A percentile compares a stretch with the other conserved stretches of the same genome.
Evolutionary conservation across 495 filamentous ascomycete genomes (phyloP).

Genomic region (Trypethelium eluteriae): DNA sequence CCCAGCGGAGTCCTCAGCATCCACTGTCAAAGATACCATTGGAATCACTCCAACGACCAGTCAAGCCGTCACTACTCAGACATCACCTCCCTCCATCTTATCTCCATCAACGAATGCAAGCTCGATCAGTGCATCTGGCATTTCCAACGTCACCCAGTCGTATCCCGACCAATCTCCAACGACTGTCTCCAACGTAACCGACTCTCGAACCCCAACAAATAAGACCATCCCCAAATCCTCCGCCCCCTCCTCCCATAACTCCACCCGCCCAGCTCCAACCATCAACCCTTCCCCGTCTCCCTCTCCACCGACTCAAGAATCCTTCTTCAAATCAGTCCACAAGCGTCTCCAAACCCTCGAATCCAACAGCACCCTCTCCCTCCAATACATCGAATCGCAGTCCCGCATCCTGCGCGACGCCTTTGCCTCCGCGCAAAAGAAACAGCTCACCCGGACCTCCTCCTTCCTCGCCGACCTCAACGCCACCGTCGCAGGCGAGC

Average conservation of each 20-base stretch:
- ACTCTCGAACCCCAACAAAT: constrained; percentile 24
- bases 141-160: neutral
- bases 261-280: constrained; percentile 34
- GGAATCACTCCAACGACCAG: neutral
- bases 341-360: constrained; percentile 88
- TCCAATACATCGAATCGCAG: constrained; percentile 95
- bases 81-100: neutral
- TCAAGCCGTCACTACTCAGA: neutral
- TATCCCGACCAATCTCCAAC: neutral
- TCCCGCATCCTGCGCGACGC: constrained; percentile 86
- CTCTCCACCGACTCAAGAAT: constrained; percentile 83
- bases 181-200: neutral
- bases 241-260: constrained; percentile 15
- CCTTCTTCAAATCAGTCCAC: constrained; percentile 92
- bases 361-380: constrained; percentile 80
- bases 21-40: neutral
- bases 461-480: constrained; percentile 78
- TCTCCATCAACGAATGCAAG: neutral
- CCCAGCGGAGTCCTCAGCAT: neutral
- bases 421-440: constrained; percentile 81
- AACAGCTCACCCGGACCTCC: constrained; percentile 74
- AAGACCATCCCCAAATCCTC: constrained; percentile 41
- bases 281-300: constrained; percentile 50
- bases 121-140: neutral
- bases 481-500: constrained; percentile 73